Percentiles rank a stretch among this genome's conserved stretches.
phyloP scores from a whole-genome alignment of 805 yeast species.

The Candida adriatica region DNA sequence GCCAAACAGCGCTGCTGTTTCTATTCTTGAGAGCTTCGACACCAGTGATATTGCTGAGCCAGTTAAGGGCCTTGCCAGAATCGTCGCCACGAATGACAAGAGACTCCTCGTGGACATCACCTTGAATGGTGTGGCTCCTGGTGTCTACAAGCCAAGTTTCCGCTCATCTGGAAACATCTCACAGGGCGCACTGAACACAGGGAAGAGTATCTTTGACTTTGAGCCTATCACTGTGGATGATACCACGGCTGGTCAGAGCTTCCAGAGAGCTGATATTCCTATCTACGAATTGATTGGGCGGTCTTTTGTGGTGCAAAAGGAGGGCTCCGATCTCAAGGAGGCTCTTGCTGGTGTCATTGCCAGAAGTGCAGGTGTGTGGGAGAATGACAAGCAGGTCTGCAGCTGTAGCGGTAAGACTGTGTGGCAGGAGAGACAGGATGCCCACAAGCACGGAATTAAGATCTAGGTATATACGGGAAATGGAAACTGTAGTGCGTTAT shows the following conservation, averaged over 20 bases:
- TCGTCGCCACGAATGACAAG: conserved; percentile 55
- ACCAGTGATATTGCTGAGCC: conserved; percentile 34
- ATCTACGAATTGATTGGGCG: conserved; percentile 68
- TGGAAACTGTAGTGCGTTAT: too few species aligned
- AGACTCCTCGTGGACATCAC: conserved; percentile 70
- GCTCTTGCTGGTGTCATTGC: conserved; percentile 83
- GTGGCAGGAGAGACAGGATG: conserved; percentile 91
- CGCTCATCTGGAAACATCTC: conserved; percentile 72
- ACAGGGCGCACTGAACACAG: conserved; percentile 62
- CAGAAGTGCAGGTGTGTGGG: conserved; percentile 96
- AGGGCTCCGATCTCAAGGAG: conserved; percentile 23
- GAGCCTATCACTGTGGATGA: conserved; percentile 29
- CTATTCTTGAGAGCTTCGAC: conserved; percentile 73
- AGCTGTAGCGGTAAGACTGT: conserved; percentile 92
- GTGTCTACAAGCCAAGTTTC: conserved; percentile 63
- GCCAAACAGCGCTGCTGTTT: conserved; percentile 85
- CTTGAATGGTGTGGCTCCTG: conserved; percentile 59
- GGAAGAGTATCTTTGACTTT: conserved; percentile 35
- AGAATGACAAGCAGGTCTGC: conserved; percentile 87
- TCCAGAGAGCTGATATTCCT: conserved; percentile 36
- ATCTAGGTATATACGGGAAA: too few species aligned
- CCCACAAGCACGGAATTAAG: conserved; percentile 49
- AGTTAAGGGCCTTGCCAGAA: conserved; percentile 82
- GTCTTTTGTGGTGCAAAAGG: conserved; percentile 30
- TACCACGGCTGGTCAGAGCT: conserved; percentile 37